A percentile compares a stretch with the other conserved stretches of the same genome.
Evolutionary conservation across 495 filamentous ascomycete species (phyloP).

Genomic region (Penicillium samsonianum): DNA sequence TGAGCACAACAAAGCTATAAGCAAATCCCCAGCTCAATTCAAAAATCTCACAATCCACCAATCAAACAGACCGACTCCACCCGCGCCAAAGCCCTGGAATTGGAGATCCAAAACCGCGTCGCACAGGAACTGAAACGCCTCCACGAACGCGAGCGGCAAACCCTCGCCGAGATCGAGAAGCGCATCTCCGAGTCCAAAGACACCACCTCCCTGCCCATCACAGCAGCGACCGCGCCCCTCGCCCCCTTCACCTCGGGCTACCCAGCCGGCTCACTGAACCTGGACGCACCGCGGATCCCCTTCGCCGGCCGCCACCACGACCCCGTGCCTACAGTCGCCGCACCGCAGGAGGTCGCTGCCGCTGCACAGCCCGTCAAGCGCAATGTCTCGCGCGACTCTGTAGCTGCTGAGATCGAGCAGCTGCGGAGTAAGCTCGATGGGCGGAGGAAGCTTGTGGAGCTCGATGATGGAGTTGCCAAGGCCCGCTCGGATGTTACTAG

Average conservation of each 20-base stretch:
- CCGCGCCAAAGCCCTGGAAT: constrained; percentile 78
- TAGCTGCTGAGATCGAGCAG: constrained; percentile 69
- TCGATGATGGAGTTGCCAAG: constrained; percentile 66
- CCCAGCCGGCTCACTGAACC: constrained; percentile 46
- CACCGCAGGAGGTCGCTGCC: constrained; percentile 13
- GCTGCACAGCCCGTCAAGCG: constrained; percentile 33
- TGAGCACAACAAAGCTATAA: constrained; percentile 39
- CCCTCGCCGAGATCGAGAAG: constrained; percentile 58
- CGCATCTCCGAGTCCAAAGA: constrained; percentile 48
- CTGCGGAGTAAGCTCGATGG: constrained; percentile 72
- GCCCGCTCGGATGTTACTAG: constrained; percentile 76
- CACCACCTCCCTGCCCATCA: constrained; percentile 32
- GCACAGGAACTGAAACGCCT: constrained; percentile 78
- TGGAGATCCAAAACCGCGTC: constrained; percentile 87
- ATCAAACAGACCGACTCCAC: constrained; percentile 74
- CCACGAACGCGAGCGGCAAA: constrained; percentile 60
- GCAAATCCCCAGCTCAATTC: constrained; percentile 12
- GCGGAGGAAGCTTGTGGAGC: constrained; percentile 67
- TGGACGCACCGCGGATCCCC: constrained; percentile 51
- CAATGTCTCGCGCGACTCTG: constrained; percentile 53
- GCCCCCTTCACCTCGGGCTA: constrained; percentile 36
- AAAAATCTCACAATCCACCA: constrained; percentile 20
- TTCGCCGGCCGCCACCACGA: constrained; percentile 48
- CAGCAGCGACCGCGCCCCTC: constrained; percentile 34
- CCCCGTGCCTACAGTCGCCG: constrained; percentile 25